Evolutionary conservation across 2,329 filamentous ascomycete genomes (phyloP).

Genomic region (Leptodontidium sp.): DNA sequence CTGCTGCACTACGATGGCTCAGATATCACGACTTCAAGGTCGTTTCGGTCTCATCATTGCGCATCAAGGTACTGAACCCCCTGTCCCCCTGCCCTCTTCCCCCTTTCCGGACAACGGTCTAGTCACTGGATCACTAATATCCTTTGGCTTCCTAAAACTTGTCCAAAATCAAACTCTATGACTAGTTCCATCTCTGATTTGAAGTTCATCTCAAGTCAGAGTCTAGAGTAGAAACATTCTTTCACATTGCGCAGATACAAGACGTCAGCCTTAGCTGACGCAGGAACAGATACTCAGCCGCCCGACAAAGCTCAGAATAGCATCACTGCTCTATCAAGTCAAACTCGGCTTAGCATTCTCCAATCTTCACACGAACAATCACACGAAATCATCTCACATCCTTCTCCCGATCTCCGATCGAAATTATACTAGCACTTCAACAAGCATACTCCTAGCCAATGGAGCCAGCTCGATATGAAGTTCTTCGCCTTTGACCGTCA

Average conservation of each 20-base stretch:
- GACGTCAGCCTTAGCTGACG: slow-evolving; percentile 23
- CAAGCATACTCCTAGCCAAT: not conserved
- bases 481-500: slow-evolving; percentile 15
- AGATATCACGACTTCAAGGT: slow-evolving; percentile 27
- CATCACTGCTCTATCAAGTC: slow-evolving; percentile 23
- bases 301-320: slow-evolving; percentile 25
- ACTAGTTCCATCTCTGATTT: slow-evolving; percentile 23
- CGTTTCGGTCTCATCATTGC: slow-evolving; percentile 28
- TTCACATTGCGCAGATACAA: not conserved
- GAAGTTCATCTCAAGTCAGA: slow-evolving; percentile 24
- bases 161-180: slow-evolving; percentile 21
- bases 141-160: slow-evolving; percentile 19
- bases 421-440: too few species aligned
- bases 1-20: slow-evolving; percentile 23
- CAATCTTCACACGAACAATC: slow-evolving; percentile 22
- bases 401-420: slow-evolving; percentile 19
- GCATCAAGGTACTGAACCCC: slow-evolving; percentile 26
- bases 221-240: slow-evolving; percentile 24
- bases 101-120: slow-evolving; percentile 18
- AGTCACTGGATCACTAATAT: slow-evolving; percentile 20
- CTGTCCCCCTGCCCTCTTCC: slow-evolving; percentile 14
- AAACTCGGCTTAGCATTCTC: slow-evolving; percentile 22
- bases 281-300: slow-evolving; percentile 20
- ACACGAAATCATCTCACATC: slow-evolving; percentile 17
- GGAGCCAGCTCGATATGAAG: slow-evolving; percentile 17